These are phyloP conservation scores for Styphnolobium japonicum DNA, from an alignment of 306 rosid species.

Conservation along the genomic window DNA sequence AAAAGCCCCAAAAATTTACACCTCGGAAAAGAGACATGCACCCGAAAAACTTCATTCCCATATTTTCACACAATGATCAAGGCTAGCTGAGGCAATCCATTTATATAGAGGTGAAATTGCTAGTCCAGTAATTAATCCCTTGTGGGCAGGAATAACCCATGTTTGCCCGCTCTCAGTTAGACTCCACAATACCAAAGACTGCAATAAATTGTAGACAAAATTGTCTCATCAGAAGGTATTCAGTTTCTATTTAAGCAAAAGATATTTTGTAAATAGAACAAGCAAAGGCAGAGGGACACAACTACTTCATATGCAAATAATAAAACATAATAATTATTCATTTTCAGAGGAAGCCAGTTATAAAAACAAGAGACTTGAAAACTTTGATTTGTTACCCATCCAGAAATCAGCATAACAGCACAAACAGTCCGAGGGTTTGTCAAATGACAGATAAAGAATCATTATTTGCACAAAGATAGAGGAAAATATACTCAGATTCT, in stretches of 20 bases:
- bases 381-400: no score
- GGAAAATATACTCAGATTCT: no score
- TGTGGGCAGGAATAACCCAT: conserved; percentile 29
- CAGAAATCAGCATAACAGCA: no score
- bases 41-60: conserved; percentile 41
- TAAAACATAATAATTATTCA: no score
- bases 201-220: background rate
- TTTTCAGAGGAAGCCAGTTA: no score
- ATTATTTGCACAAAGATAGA: no score
- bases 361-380: background rate
- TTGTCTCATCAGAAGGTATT: background rate
- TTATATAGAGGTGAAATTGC: conserved; percentile 1
- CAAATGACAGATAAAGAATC: no score
- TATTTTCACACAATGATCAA: conserved; percentile 37
- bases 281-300: background rate
- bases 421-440: no score
- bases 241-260: background rate
- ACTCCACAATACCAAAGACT: conserved; percentile 38
- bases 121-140: conserved; percentile 30
- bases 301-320: no score
- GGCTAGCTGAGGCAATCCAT: conserved; percentile 45
- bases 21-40: background rate
- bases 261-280: background rate
- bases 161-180: conserved; percentile 17
- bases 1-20: background rate